phyloP scores from a whole-genome alignment of 2,329 filamentous ascomycete genomes.

The Arthrobotrys musiformis region DNA sequence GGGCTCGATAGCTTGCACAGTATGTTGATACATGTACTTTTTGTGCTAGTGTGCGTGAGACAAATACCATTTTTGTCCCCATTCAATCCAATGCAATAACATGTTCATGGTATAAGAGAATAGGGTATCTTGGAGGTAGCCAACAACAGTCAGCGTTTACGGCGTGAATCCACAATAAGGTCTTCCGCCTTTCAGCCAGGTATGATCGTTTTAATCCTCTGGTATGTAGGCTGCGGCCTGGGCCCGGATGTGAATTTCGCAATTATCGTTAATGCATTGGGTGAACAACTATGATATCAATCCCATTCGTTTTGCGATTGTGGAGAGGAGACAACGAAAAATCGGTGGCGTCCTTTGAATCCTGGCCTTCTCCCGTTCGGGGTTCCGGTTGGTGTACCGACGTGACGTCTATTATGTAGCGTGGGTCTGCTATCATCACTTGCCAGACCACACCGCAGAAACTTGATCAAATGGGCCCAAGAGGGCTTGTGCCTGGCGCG shows the following conservation, averaged over 20 bases:
- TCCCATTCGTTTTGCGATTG: no score
- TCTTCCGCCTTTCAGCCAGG: not conserved
- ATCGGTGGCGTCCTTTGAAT: not conserved
- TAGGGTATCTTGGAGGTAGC: not conserved
- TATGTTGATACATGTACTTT: not conserved
- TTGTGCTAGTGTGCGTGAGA: not conserved
- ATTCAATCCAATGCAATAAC: not conserved
- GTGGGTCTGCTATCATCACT: slow-evolving; percentile 3
- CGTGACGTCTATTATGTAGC: not conserved
- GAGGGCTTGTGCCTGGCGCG: not conserved
- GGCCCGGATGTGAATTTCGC: no score
- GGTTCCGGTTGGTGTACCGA: slow-evolving; percentile 2
- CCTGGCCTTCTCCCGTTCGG: not conserved
- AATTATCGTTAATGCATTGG: no score
- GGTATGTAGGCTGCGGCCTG: no score
- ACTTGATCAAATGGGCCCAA: not conserved
- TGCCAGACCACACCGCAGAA: not conserved
- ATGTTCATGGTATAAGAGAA: not conserved
- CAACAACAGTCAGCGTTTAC: not conserved
- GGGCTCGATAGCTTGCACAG: no score
- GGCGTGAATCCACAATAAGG: not conserved
- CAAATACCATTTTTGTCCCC: no score
- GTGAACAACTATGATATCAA: no score
- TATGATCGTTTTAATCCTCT: no score
- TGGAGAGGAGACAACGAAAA: not conserved